These are phyloP conservation scores for Neoscytalidium dimidiatum DNA, from an alignment of 2,329 filamentous ascomycete genomes.

Conservation along the genomic window DNA sequence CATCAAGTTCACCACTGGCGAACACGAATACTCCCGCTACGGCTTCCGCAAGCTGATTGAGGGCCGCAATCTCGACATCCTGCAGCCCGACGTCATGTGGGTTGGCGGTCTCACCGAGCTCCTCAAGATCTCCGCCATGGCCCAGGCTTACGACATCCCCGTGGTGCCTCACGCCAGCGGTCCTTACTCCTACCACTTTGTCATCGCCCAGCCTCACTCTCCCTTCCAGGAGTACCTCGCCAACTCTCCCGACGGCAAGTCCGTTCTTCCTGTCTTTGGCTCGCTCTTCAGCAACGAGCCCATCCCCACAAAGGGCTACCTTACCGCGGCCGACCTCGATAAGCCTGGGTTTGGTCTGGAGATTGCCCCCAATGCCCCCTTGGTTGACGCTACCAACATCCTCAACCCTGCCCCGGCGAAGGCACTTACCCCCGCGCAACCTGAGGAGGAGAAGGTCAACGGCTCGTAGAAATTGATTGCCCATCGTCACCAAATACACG, in stretches of 20 bases:
- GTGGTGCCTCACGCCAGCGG: conserved; percentile 94
- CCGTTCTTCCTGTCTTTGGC: conserved; percentile 87
- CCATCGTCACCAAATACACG: neutral
- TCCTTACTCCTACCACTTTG: conserved; percentile 94
- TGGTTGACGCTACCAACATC: conserved; percentile 75
- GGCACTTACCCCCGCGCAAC: conserved; percentile 30
- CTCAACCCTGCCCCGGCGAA: conserved; percentile 64
- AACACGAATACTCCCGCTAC: conserved; percentile 93
- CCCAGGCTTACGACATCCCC: conserved; percentile 89
- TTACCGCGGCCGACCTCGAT: conserved; percentile 78
- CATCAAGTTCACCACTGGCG: conserved; percentile 91
- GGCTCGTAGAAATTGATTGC: neutral
- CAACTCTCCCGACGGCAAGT: conserved; percentile 88
- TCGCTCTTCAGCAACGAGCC: conserved; percentile 90
- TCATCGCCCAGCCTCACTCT: conserved; percentile 87
- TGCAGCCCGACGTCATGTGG: conserved; percentile 98
- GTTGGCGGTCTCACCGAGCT: conserved; percentile 90
- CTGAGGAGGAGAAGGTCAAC: conserved; percentile 5
- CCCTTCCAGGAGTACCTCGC: conserved; percentile 96
- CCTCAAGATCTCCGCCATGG: conserved; percentile 84
- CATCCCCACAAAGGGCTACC: conserved; percentile 78
- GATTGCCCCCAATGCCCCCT: conserved; percentile 76
- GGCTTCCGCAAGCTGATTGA: conserved; percentile 94
- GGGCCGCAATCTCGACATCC: conserved; percentile 86
- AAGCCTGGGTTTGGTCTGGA: conserved; percentile 90